Evolutionary conservation across 2,329 filamentous ascomycete genomes (phyloP).

Genomic region (Curvularia lunata): DNA sequence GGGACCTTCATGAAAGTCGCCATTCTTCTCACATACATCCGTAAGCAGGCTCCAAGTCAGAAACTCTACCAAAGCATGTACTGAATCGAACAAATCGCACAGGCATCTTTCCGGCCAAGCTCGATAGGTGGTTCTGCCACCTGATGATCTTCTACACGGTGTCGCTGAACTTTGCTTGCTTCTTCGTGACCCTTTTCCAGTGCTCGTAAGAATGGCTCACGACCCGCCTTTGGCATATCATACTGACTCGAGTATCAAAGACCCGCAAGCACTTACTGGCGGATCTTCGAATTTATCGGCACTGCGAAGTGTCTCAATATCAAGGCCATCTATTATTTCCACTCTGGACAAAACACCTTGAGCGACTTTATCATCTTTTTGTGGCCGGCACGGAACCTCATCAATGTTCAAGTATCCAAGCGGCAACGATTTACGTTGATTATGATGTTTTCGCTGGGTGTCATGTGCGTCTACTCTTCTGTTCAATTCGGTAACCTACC

Average conservation of each 20-base stretch:
- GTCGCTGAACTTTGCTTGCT: slow-evolving; percentile 24
- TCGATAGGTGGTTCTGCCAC: slow-evolving; percentile 40
- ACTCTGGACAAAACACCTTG: slow-evolving; percentile 32
- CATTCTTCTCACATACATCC: slow-evolving; percentile 30
- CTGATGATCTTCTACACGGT: slow-evolving; percentile 33
- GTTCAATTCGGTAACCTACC: slow-evolving; percentile 10
- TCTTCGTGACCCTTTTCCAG: slow-evolving; percentile 39
- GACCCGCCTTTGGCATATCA: background rate
- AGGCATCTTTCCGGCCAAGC: slow-evolving; percentile 37
- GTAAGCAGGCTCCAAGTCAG: slow-evolving; percentile 10
- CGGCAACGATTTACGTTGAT: slow-evolving; percentile 39
- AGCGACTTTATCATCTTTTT: slow-evolving; percentile 45
- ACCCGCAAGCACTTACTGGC: slow-evolving; percentile 32
- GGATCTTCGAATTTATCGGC: slow-evolving; percentile 32
- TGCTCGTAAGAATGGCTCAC: slow-evolving; percentile 30
- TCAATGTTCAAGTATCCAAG: slow-evolving; percentile 33
- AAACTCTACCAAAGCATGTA: rapidly evolving
- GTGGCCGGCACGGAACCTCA: slow-evolving; percentile 40
- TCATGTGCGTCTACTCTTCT: slow-evolving; percentile 24
- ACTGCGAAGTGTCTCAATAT: slow-evolving; percentile 33
- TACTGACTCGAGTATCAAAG: slow-evolving; percentile 11
- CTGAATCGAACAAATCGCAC: background rate
- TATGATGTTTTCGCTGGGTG: slow-evolving; percentile 40
- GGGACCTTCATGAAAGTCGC: slow-evolving; percentile 39
- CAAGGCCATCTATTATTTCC: slow-evolving; percentile 34